A percentile compares a stretch with the other conserved stretches of the same genome.
These are phyloP conservation scores for Echeveria elegans DNA, from an alignment of 164 flowering plant species.

Conservation along the genomic window DNA sequence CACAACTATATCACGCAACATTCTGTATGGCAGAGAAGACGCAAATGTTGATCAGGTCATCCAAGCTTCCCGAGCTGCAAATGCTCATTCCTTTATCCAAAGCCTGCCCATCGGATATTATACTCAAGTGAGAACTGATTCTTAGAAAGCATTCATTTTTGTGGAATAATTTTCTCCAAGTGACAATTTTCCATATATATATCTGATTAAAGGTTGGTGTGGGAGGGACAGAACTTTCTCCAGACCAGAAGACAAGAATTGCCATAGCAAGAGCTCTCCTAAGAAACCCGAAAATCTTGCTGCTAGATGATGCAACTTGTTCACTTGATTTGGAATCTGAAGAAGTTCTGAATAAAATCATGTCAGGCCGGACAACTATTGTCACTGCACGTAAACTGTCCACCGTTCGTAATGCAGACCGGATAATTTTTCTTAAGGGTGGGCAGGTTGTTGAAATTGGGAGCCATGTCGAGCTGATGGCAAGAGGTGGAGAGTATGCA, in stretches of 20 bases:
- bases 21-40: conserved; percentile 53
- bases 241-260: conserved; percentile 61
- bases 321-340: conserved; percentile 67
- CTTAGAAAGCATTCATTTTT: neutral
- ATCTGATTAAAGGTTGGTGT: conserved; percentile 51
- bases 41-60: conserved; percentile 47
- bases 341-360: conserved; percentile 38
- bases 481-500: conserved; percentile 52
- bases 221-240: conserved; percentile 63
- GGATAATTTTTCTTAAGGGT: conserved; percentile 41
- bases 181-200: too few relatives aligned
- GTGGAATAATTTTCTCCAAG: neutral
- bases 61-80: conserved; percentile 60
- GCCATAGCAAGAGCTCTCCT: conserved; percentile 65
- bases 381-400: conserved; percentile 57
- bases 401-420: conserved; percentile 41
- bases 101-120: conserved; percentile 52
- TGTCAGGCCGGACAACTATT: conserved; percentile 45
- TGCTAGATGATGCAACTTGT: conserved; percentile 67
- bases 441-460: conserved; percentile 67
- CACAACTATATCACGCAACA: conserved; percentile 53
- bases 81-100: conserved; percentile 67
- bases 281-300: conserved; percentile 53
- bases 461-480: conserved; percentile 39
- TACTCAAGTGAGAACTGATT: conserved; percentile 64